phyloP scores from a whole-genome alignment of 2,329 filamentous ascomycete species.

The Xylariales sp. region DNA sequence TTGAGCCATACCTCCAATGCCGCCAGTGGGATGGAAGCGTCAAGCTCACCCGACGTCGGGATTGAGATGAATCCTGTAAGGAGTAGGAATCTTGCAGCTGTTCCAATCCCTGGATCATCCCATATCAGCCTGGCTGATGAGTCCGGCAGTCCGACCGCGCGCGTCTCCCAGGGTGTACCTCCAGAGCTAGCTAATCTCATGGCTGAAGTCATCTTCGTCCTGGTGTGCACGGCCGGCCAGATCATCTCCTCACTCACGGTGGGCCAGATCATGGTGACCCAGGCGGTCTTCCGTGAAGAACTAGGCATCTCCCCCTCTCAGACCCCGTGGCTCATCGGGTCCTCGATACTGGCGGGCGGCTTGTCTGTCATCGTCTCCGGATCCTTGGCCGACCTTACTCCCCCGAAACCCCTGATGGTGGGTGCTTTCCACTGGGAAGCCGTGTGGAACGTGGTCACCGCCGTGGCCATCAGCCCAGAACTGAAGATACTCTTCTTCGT shows the following conservation, averaged over 20 bases:
- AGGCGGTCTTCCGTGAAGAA: constrained; percentile 29
- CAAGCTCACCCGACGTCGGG: too few relatives aligned
- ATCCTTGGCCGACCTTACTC: constrained; percentile 30
- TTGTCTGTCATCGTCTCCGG: constrained; percentile 33
- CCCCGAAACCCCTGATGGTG: constrained; percentile 34
- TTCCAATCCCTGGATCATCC: not conserved
- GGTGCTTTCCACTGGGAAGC: constrained; percentile 35
- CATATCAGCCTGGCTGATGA: constrained; percentile 9
- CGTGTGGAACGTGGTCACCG: constrained; percentile 31
- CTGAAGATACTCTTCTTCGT: constrained; percentile 28
- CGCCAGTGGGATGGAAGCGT: too few relatives aligned
- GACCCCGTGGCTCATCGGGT: constrained; percentile 36
- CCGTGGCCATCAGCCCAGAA: constrained; percentile 28
- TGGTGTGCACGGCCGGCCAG: constrained; percentile 35
- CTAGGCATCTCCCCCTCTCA: constrained; percentile 32
- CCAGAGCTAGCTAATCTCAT: constrained; percentile 32
- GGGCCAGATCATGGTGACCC: constrained; percentile 34
- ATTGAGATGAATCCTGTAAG: too few relatives aligned
- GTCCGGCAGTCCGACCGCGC: constrained; percentile 7
- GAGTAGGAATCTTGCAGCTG: too few relatives aligned
- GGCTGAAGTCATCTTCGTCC: constrained; percentile 33
- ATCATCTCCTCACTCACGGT: constrained; percentile 36
- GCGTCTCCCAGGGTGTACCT: constrained; percentile 25
- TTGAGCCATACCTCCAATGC: too few relatives aligned
- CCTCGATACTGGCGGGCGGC: constrained; percentile 34